Percentiles rank a stretch among this genome's conserved stretches.
Evolutionary conservation across 352 stramenopile genomes (phyloP).

Genomic region (Saprolegnia diclina): DNA sequence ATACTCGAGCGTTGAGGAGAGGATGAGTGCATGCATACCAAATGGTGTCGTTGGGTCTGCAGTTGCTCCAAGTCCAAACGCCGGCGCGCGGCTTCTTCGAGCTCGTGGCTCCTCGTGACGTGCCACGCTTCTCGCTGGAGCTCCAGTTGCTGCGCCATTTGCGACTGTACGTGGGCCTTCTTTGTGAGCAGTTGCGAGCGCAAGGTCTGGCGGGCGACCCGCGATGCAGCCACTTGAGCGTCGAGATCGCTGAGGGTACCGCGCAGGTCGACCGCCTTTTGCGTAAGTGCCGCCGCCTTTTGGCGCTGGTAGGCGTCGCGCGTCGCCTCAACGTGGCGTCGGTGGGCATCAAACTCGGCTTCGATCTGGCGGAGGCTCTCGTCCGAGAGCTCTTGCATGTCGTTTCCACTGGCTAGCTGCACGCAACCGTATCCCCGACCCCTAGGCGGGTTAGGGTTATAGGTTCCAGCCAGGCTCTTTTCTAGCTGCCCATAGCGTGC

Average conservation of each 20-base stretch:
- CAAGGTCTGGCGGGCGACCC: neutral
- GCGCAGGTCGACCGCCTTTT: neutral
- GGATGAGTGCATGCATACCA: neutral
- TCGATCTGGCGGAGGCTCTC: neutral
- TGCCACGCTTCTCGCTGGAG: constrained; percentile 1
- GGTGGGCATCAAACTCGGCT: constrained; percentile 8
- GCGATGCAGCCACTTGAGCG: neutral
- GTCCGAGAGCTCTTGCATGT: neutral
- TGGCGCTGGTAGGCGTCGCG: neutral
- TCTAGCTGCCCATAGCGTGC: too few relatives aligned
- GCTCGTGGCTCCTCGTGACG: neutral
- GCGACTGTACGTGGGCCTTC: neutral
- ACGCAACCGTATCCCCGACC: too few relatives aligned
- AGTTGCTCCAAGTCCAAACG: neutral
- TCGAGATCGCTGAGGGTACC: neutral
- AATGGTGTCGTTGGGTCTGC: neutral
- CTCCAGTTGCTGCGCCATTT: constrained; percentile 1
- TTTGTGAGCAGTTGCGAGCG: neutral
- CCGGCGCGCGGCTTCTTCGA: neutral
- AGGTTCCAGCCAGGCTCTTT: too few relatives aligned
- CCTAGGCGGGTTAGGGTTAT: too few relatives aligned
- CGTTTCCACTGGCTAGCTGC: too few relatives aligned
- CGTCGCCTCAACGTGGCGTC: neutral
- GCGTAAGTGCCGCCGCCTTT: neutral
- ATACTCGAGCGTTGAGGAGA: too few relatives aligned